A percentile compares a stretch with the other conserved stretches of the same genome.
phyloP scores from a whole-genome alignment of 2,329 filamentous ascomycete genomes.

The Alternaria angustiovoidea region DNA sequence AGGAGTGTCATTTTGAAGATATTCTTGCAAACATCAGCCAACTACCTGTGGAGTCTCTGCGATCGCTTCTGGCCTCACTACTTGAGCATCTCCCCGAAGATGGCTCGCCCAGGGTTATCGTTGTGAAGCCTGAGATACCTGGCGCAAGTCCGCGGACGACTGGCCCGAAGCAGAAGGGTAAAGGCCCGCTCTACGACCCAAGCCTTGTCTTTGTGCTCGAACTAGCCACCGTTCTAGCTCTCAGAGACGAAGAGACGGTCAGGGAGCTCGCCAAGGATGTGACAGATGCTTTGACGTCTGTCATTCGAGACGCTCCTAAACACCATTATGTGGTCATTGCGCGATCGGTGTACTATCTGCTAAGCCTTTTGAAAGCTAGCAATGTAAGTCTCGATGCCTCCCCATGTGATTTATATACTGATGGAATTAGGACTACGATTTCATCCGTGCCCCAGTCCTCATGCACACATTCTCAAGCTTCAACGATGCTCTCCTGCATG shows the following conservation, averaged over 20 bases:
- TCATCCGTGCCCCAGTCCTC: conserved; percentile 88
- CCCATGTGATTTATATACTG: not conserved
- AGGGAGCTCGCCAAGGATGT: conserved; percentile 78
- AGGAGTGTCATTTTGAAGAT: conserved; percentile 82
- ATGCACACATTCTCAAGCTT: conserved; percentile 92
- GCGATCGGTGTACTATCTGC: conserved; percentile 83
- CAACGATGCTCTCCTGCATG: conserved; percentile 77
- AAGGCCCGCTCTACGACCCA: conserved; percentile 78
- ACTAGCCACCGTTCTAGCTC: conserved; percentile 81
- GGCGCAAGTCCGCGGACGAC: conserved; percentile 67
- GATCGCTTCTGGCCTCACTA: conserved; percentile 73
- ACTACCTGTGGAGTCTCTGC: conserved; percentile 67
- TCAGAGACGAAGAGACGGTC: conserved; percentile 78
- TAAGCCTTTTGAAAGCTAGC: conserved; percentile 81
- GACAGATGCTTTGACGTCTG: conserved; percentile 78
- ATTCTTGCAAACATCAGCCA: conserved; percentile 83
- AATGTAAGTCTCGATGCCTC: conserved; percentile 67
- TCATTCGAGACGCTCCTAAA: conserved; percentile 79
- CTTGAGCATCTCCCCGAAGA: conserved; percentile 89
- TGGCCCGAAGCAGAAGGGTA: conserved; percentile 64
- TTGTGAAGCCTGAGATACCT: conserved; percentile 85
- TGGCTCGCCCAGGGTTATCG: conserved; percentile 79
- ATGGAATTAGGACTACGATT: conserved; percentile 76
- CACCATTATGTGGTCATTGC: conserved; percentile 86
- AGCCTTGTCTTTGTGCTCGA: conserved; percentile 90